These are phyloP conservation scores for Acacia concinna DNA, from an alignment of 331 rosid species.

Conservation along the genomic window DNA sequence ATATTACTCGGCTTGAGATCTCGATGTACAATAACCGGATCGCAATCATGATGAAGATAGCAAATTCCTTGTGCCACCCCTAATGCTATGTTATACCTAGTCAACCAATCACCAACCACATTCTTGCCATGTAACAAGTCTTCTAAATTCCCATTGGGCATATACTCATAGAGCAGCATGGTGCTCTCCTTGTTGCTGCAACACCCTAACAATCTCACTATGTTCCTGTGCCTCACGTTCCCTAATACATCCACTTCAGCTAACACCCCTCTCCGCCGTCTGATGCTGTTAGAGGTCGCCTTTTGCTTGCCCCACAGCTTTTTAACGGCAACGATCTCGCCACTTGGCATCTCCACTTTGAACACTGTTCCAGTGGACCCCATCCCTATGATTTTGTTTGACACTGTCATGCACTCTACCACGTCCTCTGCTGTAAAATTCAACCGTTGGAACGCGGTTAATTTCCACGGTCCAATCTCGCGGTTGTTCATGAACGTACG, in stretches of 20 bases:
- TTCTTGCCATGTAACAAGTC: constrained; percentile 72
- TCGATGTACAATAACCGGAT: constrained; percentile 83
- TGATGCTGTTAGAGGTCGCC: constrained; percentile 43
- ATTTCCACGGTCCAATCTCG: constrained; percentile 78
- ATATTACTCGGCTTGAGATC: constrained; percentile 93
- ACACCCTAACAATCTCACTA: constrained; percentile 89
- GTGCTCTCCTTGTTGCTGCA: constrained; percentile 87
- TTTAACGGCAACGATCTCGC: constrained; percentile 91
- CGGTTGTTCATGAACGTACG: constrained; percentile 38
- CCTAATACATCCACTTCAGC: constrained; percentile 97
- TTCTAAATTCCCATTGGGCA: constrained; percentile 89
- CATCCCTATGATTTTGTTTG: constrained; percentile 81
- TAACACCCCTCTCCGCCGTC: constrained; percentile 81
- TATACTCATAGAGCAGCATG: constrained; percentile 89
- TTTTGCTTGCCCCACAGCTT: constrained; percentile 84
- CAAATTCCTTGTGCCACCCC: constrained; percentile 98
- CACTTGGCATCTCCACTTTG: constrained; percentile 88
- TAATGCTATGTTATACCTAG: constrained; percentile 75
- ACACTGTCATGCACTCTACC: constrained; percentile 62
- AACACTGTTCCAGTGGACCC: constrained; percentile 91
- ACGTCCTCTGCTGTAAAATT: constrained; percentile 93
- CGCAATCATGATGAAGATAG: constrained; percentile 93
- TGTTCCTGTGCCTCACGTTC: constrained; percentile 89
- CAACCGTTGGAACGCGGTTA: constrained; percentile 86
- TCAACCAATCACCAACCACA: constrained; percentile 76